Conservation (phyloP, 2,329 filamentous ascomycete species). For the Ascochyta lentis region DNA sequence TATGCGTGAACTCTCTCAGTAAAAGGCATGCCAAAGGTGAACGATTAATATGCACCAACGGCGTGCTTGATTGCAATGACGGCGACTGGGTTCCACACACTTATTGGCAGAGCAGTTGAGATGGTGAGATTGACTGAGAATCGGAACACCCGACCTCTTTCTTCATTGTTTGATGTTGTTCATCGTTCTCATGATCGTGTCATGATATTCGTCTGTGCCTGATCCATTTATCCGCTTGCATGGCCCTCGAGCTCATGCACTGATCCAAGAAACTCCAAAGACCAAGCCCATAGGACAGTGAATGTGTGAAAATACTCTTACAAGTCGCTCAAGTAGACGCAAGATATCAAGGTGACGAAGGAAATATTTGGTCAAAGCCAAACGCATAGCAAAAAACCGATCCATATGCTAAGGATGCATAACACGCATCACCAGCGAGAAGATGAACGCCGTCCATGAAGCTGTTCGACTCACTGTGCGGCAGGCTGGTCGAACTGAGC, state of each 20-base stretch:
- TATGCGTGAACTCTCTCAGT: too few species aligned
- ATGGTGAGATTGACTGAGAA: background rate
- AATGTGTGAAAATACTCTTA: constrained; percentile 22
- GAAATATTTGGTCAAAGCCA: constrained; percentile 2
- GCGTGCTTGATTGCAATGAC: too few species aligned
- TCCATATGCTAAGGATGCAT: background rate
- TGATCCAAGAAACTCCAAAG: constrained; percentile 17
- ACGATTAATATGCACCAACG: too few species aligned
- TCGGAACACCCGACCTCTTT: background rate
- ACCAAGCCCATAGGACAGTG: constrained; percentile 20
- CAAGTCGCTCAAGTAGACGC: constrained; percentile 24
- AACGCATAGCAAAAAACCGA: background rate
- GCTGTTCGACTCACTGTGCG: constrained; percentile 20
- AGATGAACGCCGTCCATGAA: background rate
- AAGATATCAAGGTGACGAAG: constrained; percentile 12
- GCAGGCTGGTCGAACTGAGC: constrained; percentile 34
- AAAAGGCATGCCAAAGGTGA: too few species aligned
- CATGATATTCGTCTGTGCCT: constrained; percentile 5
- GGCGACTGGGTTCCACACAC: background rate
- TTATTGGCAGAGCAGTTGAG: background rate
- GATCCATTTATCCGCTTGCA: constrained; percentile 1
- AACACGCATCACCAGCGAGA: background rate
- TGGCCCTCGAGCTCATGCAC: constrained; percentile 10
- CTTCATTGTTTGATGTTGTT: constrained; percentile 5
- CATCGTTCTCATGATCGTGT: constrained; percentile 12